Evolutionary conservation across 2,329 filamentous ascomycete genomes (phyloP).

Genomic region (Aaosphaeria arxii): DNA sequence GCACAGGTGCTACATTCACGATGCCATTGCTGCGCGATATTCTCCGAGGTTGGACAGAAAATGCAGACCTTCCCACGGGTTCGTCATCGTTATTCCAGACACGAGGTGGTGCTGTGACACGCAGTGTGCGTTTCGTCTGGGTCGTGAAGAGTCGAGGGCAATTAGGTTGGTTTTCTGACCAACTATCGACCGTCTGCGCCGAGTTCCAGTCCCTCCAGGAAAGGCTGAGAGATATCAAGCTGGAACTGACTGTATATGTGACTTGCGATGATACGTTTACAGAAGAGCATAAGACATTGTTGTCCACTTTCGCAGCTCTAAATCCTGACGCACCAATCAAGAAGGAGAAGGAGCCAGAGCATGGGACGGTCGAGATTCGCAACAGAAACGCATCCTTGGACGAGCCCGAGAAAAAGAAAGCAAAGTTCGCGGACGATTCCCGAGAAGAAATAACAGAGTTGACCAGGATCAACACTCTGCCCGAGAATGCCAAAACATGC

Average conservation of each 20-base stretch:
- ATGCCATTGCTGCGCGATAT: conserved; percentile 56
- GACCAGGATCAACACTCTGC: conserved; percentile 2
- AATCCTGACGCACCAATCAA: conserved; percentile 2
- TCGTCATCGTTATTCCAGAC: conserved; percentile 13
- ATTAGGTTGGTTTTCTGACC: conserved; percentile 51
- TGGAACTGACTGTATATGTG: conserved; percentile 54
- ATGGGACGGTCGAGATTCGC: conserved; percentile 17
- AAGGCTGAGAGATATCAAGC: conserved; percentile 37
- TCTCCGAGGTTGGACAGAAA: conserved; percentile 46
- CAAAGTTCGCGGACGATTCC: conserved; percentile 9
- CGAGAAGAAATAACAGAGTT: conserved; percentile 23
- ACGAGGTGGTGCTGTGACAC: conserved; percentile 39
- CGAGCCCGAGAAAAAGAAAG: conserved; percentile 5
- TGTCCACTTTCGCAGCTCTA: conserved; percentile 20
- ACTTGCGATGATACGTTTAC: conserved; percentile 52
- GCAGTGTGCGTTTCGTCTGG: conserved; percentile 56
- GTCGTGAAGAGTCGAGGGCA: conserved; percentile 55
- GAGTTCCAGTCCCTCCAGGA: conserved; percentile 43
- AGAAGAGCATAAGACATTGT: conserved; percentile 36
- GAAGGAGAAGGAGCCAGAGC: conserved; percentile 5
- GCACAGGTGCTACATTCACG: conserved; percentile 59
- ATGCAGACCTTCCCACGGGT: conserved; percentile 5
- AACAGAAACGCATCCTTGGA: conserved; percentile 13
- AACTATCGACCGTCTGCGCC: conserved; percentile 46
- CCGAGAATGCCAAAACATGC: conserved; percentile 21